Conservation (phyloP, 495 filamentous ascomycete species). For the Bombardia bombarda region DNA sequence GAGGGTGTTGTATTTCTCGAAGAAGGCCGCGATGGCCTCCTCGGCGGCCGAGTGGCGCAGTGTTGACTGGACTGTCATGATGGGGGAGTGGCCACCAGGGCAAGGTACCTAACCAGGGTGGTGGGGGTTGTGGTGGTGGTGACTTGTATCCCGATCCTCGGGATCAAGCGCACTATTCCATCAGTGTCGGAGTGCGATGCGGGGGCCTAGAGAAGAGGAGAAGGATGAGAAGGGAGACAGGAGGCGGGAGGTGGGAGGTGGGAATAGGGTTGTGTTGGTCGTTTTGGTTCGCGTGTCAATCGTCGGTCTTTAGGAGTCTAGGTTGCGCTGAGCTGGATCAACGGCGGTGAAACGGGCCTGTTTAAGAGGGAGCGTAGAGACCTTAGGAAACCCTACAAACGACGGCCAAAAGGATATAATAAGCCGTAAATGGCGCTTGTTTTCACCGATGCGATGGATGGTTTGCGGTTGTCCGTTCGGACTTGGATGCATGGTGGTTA, state of each 20-base stretch:
- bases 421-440: constrained; percentile 1
- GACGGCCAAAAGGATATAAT: neutral
- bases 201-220: no score
- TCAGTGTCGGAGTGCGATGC: neutral
- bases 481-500: constrained; percentile 3
- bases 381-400: neutral
- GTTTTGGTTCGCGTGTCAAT: no score
- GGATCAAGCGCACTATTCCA: constrained; percentile 14
- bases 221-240: no score
- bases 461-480: constrained; percentile 5
- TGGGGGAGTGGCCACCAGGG: neutral
- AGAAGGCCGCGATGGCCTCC: constrained; percentile 61
- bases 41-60: constrained; percentile 55
- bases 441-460: neutral
- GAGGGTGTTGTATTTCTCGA: constrained; percentile 56
- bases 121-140: neutral
- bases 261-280: no score
- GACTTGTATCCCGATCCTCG: neutral
- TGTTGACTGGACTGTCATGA: constrained; percentile 83
- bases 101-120: no score
- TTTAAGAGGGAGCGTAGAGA: no score
- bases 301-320: no score
- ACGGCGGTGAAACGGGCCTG: no score
- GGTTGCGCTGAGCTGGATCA: no score
- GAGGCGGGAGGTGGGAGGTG: no score